phyloP scores from a whole-genome alignment of 1,284 basidiomycete species.

The Austropuccinia psidii region DNA sequence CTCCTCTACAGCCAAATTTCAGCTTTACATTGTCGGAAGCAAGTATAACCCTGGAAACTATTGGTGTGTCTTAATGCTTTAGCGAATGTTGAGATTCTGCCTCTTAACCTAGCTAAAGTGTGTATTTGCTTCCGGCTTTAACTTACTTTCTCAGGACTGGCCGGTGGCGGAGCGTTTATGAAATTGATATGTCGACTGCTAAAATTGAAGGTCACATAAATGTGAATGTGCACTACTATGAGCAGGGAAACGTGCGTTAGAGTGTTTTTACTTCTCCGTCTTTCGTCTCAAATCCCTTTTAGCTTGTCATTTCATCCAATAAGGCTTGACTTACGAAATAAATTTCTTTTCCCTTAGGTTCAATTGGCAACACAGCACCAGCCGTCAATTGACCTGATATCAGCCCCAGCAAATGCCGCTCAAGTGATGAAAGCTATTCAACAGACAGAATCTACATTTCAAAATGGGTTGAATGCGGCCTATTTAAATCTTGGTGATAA shows the following conservation, averaged over 20 bases:
- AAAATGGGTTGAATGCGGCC: background rate
- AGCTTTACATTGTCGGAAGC: constrained; percentile 77
- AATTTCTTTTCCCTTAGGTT: background rate
- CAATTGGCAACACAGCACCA: constrained; percentile 6
- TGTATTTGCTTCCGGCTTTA: background rate
- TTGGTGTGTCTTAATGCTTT: constrained; percentile 51
- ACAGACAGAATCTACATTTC: background rate
- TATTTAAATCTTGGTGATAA: constrained; percentile 18
- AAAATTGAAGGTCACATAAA: constrained; percentile 56
- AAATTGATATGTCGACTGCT: constrained; percentile 48
- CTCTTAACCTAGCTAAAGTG: background rate
- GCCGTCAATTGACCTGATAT: background rate
- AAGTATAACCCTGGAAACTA: constrained; percentile 86
- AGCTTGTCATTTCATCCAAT: constrained; percentile 34
- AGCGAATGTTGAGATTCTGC: background rate
- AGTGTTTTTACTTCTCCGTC: background rate
- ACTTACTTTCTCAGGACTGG: constrained; percentile 57
- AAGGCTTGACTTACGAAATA: constrained; percentile 3
- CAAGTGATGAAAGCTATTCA: background rate
- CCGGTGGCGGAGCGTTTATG: constrained; percentile 64
- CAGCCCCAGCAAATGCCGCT: background rate
- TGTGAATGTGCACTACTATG: constrained; percentile 87
- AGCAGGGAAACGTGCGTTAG: constrained; percentile 74
- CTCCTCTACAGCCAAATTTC: background rate
- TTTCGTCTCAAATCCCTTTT: background rate